Base-by-base conservation (phyloP, 208 protist genomes). In the Leishmania aethiopica region DNA sequence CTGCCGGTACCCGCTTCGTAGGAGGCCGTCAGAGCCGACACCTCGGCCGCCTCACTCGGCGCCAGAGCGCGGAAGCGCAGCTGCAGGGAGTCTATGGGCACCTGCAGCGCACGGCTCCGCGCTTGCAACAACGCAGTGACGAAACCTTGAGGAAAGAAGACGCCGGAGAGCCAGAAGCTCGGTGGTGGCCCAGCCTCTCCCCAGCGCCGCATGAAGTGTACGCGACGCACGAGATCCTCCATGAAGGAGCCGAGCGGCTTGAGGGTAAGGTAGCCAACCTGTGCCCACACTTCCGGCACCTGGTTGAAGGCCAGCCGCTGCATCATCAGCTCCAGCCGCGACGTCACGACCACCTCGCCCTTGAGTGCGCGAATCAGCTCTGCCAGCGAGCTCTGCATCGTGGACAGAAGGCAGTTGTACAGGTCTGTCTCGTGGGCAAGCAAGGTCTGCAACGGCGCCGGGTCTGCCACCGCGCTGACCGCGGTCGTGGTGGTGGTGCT, bases 81-180 rank as follows among this genome's bases (percentile, higher is more conserved):
- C 69, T 90, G 85, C 60, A 98, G 83, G 22, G 91, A 91, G 83
- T 98, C 96, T 87, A 98, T 97, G 10, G 96, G 95, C 51, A 97
- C 94, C 59, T 89, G 85, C 70, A 96, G 90, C 42, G 90, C 86
- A 40, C 96, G 90, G 73, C 93, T 97, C 82, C 96, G 94, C 7
- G 93, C 87, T 89, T 98, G 96, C 77, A 98, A 85, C 32, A 98
- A 86, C 71, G 90, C 95, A 17, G 95, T 98, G 25, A 98, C 88
- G 81, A 98, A 98, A 19, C 95, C 96, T 77, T 98, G 99, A 17
- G 99, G 98, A 85, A 99, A 99, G 92, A 99, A 99, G 81, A 99
- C 98, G 8, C 98, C 98, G 2, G 98, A 97, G 42, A 99, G 93
- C 98, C 97, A 99, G 90, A 97, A 99, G 72, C 89, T 93, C 37